A percentile compares a stretch with the other conserved stretches of the same genome.
These are phyloP conservation scores for Trichoderma sp. DNA, from an alignment of 2,329 filamentous ascomycete species.

Conservation along the genomic window DNA sequence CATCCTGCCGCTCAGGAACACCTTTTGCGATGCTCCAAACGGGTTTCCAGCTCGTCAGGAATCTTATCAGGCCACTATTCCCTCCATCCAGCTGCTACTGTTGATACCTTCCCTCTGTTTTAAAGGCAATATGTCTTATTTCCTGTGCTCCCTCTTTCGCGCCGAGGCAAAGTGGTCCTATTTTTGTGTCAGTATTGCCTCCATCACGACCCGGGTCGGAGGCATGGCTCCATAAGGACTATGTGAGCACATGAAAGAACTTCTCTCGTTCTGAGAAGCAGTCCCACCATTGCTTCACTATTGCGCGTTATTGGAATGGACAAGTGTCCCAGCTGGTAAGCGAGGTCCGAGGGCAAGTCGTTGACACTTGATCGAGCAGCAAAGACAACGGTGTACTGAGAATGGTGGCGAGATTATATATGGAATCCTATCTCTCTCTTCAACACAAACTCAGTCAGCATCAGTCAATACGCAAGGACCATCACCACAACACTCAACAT, in stretches of 20 bases:
- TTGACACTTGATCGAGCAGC: background rate
- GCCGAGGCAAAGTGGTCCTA: background rate
- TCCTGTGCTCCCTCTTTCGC: slow-evolving; percentile 4
- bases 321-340: background rate
- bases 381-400: background rate
- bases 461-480: background rate
- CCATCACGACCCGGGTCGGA: background rate
- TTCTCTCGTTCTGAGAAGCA: background rate
- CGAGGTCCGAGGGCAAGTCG: background rate
- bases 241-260: background rate
- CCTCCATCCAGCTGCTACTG: background rate
- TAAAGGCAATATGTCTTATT: slow-evolving; percentile 1
- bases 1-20: background rate
- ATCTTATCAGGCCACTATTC: background rate
- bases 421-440: background rate
- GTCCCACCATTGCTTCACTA: slow-evolving; percentile 12
- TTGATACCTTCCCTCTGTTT: background rate
- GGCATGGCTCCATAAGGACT: background rate
- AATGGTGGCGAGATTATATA: background rate
- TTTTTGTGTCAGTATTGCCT: background rate
- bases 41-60: background rate
- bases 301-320: background rate
- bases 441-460: background rate
- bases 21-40: background rate
- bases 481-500: background rate